Evolutionary conservation across 2,329 filamentous ascomycete species (phyloP).

Genomic region (Microcyclospora pomicola): DNA sequence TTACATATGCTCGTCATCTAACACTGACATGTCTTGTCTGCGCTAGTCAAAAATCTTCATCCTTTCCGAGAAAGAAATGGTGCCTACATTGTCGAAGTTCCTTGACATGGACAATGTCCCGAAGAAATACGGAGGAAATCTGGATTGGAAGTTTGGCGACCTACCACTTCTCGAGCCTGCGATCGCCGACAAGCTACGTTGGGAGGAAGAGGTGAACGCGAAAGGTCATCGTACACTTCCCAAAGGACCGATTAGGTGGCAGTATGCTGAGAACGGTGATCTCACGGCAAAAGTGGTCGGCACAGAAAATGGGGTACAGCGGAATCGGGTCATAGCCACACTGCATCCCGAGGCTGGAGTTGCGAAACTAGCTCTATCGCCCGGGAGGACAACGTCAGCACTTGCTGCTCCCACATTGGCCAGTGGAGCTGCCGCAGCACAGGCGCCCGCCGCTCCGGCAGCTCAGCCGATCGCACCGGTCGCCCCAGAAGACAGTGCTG

Average conservation of each 20-base stretch:
- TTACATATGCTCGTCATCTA: not conserved
- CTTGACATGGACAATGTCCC: slow-evolving; percentile 76
- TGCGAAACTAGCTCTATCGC: slow-evolving; percentile 14
- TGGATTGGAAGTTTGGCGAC: slow-evolving; percentile 71
- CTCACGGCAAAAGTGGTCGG: slow-evolving; percentile 34
- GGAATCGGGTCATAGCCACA: slow-evolving; percentile 27
- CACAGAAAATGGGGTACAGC: slow-evolving; percentile 26
- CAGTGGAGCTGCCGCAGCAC: not conserved
- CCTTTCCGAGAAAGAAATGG: slow-evolving; percentile 57
- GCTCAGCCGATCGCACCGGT: not conserved
- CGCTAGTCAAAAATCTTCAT: slow-evolving; percentile 78
- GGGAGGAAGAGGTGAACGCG: slow-evolving; percentile 21
- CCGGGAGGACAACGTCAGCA: slow-evolving; percentile 9
- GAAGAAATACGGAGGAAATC: slow-evolving; percentile 73
- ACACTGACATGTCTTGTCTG: not conserved
- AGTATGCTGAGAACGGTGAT: slow-evolving; percentile 27
- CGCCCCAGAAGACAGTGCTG: slow-evolving; percentile 3
- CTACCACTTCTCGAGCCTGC: slow-evolving; percentile 54
- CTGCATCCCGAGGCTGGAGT: slow-evolving; percentile 18
- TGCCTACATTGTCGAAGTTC: slow-evolving; percentile 62
- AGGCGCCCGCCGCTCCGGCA: not conserved
- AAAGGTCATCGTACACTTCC: slow-evolving; percentile 30
- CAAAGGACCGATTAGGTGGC: slow-evolving; percentile 34
- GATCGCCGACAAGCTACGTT: slow-evolving; percentile 29
- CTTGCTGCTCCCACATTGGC: not conserved